These are phyloP conservation scores for Micractinium conductrix DNA, from an alignment of 139 green algal genomes.

Conservation along the genomic window DNA sequence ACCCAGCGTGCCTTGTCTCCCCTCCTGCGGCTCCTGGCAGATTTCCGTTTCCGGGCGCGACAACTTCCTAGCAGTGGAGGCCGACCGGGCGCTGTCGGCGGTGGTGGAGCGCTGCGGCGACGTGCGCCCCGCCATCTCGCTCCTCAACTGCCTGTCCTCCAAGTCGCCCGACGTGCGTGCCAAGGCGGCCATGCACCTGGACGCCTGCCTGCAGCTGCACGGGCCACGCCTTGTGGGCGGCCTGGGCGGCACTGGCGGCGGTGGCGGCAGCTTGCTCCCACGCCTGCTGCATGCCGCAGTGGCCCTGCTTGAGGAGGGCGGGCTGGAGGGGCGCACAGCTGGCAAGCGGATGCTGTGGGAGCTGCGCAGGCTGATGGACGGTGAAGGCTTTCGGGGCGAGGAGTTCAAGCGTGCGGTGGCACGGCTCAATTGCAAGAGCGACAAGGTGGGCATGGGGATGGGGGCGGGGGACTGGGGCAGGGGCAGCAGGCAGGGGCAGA, in stretches of 20 bases:
- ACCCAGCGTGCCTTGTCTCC: not conserved
- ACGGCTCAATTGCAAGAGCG: conserved; percentile 21
- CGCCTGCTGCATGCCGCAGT: conserved; percentile 55
- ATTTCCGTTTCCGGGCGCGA: conserved; percentile 77
- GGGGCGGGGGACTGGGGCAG: not conserved
- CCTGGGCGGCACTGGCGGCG: not conserved
- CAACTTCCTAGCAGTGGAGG: conserved; percentile 82
- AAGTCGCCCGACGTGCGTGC: conserved; percentile 58
- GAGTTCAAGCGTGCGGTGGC: not conserved
- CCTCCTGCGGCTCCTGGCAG: not conserved
- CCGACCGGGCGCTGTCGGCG: conserved; percentile 66
- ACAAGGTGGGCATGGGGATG: conserved; percentile 25
- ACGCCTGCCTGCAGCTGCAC: conserved; percentile 53
- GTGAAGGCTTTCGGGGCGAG: not conserved
- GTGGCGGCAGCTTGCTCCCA: conserved; percentile 36
- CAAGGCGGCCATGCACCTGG: conserved; percentile 71
- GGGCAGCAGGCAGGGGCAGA: too few relatives aligned
- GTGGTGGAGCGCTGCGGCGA: conserved; percentile 57
- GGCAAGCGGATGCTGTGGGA: conserved; percentile 81
- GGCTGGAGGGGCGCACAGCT: conserved; percentile 71
- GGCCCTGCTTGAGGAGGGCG: conserved; percentile 74
- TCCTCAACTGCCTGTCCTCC: conserved; percentile 57
- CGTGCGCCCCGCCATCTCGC: conserved; percentile 45
- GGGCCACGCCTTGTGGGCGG: conserved; percentile 53
- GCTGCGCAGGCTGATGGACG: conserved; percentile 19